Evolutionary conservation across 176 grass and related monocot species (phyloP), one percentile per base, ranked within the genome.

Genomic region (Eleusine coracana): DNA sequence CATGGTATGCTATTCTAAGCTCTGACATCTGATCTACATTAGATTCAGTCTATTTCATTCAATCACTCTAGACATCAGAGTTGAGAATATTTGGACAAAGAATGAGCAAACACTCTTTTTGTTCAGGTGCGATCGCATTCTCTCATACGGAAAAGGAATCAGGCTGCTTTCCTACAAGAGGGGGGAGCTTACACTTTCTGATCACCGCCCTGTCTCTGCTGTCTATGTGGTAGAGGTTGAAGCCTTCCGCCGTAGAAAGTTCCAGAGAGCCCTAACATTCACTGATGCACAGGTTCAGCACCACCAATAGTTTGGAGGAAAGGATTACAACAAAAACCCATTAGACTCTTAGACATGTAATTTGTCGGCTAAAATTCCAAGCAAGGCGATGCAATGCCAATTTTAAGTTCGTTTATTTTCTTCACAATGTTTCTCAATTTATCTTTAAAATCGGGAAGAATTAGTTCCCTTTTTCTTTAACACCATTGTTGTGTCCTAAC

Each of bases 111-210:
- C 52, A 14, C 48, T 82, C 29, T 27, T 52, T 17, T 13, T 85
- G n/a, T 85, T 51, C 23, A 98, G 96, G 96, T 98, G 96, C 27
- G 96, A 98, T 39, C 82, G 96, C 17, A 88, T 98, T 67, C 90
- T 98, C 73, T 98, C 88, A 50, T 88, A 78, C 0, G 96, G 96
- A 28, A 90, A 91, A 63, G 96, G 96, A 64, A 86, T 90, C 65
- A 94, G 77, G 76, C 56, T 95, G 86, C 5, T 77, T 77, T 81
- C 77, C 13, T 95, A 95, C 84, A 95, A 69, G 82, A 93, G 80
- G 54, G 84, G 16, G 5, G 92, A 95, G 58, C 82, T 88, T 61
- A 98, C 86, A 5, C 56, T 95, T 81, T 98, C 96, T 15, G 90
- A 98, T 84, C 96, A 98, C 68, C 86, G 92, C 31, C 92, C 90